A percentile compares a stretch with the other conserved stretches of the same genome.
Evolutionary conservation across 345 rosid species (phyloP).

Genomic region (Dipteronia dyeriana): DNA sequence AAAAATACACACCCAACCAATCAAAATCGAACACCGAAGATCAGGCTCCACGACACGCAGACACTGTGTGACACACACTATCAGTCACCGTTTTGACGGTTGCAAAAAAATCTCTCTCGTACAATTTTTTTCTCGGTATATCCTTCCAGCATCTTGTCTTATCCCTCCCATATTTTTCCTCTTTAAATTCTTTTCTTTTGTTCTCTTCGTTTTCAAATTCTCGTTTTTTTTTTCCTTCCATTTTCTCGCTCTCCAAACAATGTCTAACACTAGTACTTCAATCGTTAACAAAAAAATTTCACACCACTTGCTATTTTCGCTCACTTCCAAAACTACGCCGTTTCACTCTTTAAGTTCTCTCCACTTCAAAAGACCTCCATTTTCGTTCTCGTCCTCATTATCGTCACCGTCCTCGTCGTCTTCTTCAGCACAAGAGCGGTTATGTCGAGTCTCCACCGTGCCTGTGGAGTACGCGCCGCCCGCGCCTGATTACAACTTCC

Average conservation of each 20-base stretch:
- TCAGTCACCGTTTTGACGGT: neutral
- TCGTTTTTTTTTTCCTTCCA: constrained; percentile 10
- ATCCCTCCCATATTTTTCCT: constrained; percentile 37
- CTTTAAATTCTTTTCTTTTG: constrained; percentile 20
- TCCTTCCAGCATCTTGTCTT: constrained; percentile 64
- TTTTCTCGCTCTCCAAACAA: constrained; percentile 21
- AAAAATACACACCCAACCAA: neutral
- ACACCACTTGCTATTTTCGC: constrained; percentile 29
- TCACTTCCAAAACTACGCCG: constrained; percentile 28
- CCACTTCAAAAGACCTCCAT: constrained; percentile 30
- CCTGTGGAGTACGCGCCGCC: constrained; percentile 69
- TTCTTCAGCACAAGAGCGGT: constrained; percentile 14
- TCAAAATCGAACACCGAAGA: neutral
- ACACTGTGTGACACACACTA: neutral
- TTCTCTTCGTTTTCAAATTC: neutral
- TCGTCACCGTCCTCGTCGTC: constrained; percentile 16
- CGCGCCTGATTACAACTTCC: constrained; percentile 68
- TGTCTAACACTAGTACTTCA: constrained; percentile 47
- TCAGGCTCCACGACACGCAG: neutral
- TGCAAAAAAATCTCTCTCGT: neutral
- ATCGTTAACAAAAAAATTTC: constrained; percentile 28
- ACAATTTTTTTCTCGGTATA: constrained; percentile 43
- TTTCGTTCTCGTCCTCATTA: constrained; percentile 27
- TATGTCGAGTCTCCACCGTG: constrained; percentile 60
- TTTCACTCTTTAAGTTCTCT: constrained; percentile 25